Conservation (phyloP, 2,329 filamentous ascomycete species). For the Fusarium ramigenum region DNA sequence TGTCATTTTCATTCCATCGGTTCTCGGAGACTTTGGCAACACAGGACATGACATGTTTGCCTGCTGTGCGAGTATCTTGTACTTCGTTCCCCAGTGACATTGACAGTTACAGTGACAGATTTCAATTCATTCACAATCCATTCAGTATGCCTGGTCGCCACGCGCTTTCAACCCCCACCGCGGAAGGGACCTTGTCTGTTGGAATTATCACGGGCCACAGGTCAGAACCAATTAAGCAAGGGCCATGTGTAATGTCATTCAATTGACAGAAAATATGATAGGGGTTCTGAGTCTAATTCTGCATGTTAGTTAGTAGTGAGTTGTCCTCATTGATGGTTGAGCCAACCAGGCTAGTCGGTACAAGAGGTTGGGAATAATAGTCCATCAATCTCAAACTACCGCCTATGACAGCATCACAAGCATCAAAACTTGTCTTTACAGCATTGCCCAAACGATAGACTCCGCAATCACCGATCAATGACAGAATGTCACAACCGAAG, state of each 20-base stretch:
- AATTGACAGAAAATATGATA: constrained; percentile 8
- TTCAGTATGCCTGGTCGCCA: constrained; percentile 13
- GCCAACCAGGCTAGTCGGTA: constrained; percentile 1
- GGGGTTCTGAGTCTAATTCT: constrained; percentile 1
- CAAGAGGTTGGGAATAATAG: constrained; percentile 8
- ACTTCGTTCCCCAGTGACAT: constrained; percentile 15
- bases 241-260: constrained; percentile 30
- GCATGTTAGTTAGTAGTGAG: constrained; percentile 18
- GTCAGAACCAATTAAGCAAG: constrained; percentile 37
- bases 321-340: constrained; percentile 7
- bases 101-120: background rate
- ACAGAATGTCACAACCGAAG: constrained; percentile 1
- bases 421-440: background rate
- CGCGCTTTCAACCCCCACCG: constrained; percentile 31
- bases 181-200: constrained; percentile 11
- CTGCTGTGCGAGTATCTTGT: constrained; percentile 21
- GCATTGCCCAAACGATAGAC: background rate
- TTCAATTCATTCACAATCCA: background rate
- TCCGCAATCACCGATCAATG: constrained; percentile 3
- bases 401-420: background rate
- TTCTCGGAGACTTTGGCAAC: constrained; percentile 14
- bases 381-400: constrained; percentile 1
- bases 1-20: background rate
- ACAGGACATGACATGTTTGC: background rate
- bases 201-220: constrained; percentile 1